Base-by-base conservation (phyloP, 1,284 basidiomycete species). In the Neonothopanus nambi region DNA sequence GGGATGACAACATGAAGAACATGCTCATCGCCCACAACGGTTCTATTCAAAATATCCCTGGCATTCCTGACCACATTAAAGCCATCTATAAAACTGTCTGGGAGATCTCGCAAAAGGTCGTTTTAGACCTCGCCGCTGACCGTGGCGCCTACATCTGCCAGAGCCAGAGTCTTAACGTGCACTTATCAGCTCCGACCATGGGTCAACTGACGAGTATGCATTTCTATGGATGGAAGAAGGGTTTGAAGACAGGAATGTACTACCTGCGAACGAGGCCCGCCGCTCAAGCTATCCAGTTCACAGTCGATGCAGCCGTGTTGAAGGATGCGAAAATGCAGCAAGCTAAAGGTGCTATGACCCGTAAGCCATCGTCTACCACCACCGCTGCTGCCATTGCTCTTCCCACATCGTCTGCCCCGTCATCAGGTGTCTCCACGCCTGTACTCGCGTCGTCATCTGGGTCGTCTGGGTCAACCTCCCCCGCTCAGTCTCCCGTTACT, bases 141-240 rank as follows among this genome's bases (percentile, higher is more conserved):
- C 94, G 97, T 61, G 97, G 96, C 37, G 95, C 97, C 1, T 99
- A 92, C 78, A 98, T 99, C 72, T 97, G 95, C 77, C 97, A 99
- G 76, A 89, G 85, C 61, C 89, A 92, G 71, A 85, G 82, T 58
- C 70, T 99, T 68, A 99, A 99, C 73, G 85, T 99, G 54, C 96
- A 98, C 71, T 74, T 99, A 43, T 85, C 93, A 66, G 81, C 91
- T 50, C 97, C 97, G 46, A 95, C 93, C 8, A 82, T 90, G 61
- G 93, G 93, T 17, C 97, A 99, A 72, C 79, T 99, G 60, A 96
- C 94, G 46, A 93, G 91, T 63, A 99, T 98, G 96, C 97, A 99
- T 78, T 99, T 99, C 77, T 98, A 99, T 71, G 96, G 95, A 23
- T 99, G 96, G 97, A 97, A 96, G 84, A 93, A 93, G 75, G 97